Evolutionary conservation across 495 filamentous ascomycete species (phyloP).

Genomic region (Aspergillus hancockii): DNA sequence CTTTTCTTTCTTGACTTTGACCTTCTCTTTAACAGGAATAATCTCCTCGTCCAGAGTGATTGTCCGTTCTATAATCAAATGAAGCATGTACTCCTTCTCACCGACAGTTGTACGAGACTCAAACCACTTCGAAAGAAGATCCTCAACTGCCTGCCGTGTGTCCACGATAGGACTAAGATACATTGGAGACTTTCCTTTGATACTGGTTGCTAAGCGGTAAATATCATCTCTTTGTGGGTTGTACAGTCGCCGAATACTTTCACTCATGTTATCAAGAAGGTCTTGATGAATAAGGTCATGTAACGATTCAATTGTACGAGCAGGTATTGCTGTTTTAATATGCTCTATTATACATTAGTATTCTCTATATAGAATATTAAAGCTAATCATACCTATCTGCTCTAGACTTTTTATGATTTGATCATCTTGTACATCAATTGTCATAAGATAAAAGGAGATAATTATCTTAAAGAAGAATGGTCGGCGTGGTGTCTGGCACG

Average conservation of each 20-base stretch:
- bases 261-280: not conserved
- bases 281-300: not conserved
- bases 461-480: no score
- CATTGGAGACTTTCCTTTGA: not conserved
- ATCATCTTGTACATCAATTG: no score
- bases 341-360: conserved; percentile 6
- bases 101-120: not conserved
- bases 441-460: no score
- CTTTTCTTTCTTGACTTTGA: not conserved
- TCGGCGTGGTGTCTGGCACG: no score
- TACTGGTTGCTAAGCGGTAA: not conserved
- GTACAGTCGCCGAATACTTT: not conserved
- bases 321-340: not conserved
- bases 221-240: not conserved
- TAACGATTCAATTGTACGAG: conserved; percentile 5
- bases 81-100: not conserved
- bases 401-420: no score
- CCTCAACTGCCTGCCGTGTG: not conserved
- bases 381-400: no score
- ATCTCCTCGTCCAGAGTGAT: no score
- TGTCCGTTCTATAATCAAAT: conserved; percentile 3
- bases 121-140: conserved; percentile 5
- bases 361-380: not conserved
- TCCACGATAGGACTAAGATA: not conserved
- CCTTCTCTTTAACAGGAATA: not conserved